Evolutionary conservation across 2,329 filamentous ascomycete genomes (phyloP).

Genomic region (Calonectria hongkongensis): DNA sequence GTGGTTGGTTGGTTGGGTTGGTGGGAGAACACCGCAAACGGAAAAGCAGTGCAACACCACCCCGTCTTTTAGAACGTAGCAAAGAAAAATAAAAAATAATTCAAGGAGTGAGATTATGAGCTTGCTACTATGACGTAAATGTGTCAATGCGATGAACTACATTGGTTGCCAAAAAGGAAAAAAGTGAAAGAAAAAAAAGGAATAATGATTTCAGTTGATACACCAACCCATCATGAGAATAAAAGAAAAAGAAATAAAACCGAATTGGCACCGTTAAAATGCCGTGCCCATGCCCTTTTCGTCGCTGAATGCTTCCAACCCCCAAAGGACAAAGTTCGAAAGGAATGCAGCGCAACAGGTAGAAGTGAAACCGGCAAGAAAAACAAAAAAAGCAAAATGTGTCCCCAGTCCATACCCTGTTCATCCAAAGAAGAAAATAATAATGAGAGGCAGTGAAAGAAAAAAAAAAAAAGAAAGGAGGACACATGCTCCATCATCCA

Average conservation of each 20-base stretch:
- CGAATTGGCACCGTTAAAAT: constrained; percentile 24
- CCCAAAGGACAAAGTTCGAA: constrained; percentile 20
- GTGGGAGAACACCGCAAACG: constrained; percentile 2
- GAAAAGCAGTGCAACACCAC: neutral
- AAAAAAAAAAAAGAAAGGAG: neutral
- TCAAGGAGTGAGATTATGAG: constrained; percentile 24
- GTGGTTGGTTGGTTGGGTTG: neutral
- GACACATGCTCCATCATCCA: constrained; percentile 21
- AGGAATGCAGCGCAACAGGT: constrained; percentile 18
- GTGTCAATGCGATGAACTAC: constrained; percentile 14
- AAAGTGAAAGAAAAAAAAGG: neutral
- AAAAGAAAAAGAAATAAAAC: constrained; percentile 20
- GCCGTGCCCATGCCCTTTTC: constrained; percentile 20
- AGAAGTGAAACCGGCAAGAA: neutral
- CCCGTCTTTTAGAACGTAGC: neutral
- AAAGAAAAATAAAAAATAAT: constrained; percentile 5
- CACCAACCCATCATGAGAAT: constrained; percentile 26
- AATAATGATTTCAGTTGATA: constrained; percentile 40
- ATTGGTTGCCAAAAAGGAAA: constrained; percentile 10
- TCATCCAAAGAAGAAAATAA: constrained; percentile 15
- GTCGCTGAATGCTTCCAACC: constrained; percentile 15
- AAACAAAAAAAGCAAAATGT: neutral
- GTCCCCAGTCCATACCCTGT: neutral
- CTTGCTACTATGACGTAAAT: constrained; percentile 52
- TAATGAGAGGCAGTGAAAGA: neutral